Percentiles rank a stretch among this genome's conserved stretches.
Evolutionary conservation across 805 yeast genomes (phyloP).

Genomic region (Wickerhamiella azymoides): DNA sequence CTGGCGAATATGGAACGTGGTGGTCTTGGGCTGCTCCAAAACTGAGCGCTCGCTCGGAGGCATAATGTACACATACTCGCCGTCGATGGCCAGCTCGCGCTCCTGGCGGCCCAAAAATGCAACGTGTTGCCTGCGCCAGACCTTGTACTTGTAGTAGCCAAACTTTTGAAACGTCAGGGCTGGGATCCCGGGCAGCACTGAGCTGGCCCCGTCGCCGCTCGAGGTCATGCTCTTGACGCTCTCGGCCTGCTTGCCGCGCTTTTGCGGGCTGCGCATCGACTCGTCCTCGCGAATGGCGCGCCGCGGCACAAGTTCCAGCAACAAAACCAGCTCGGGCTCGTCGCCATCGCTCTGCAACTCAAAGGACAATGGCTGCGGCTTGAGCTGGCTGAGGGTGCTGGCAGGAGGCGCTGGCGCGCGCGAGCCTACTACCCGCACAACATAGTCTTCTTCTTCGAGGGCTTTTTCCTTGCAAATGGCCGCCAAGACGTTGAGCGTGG

Average conservation of each 20-base stretch:
- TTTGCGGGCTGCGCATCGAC: conserved; percentile 1
- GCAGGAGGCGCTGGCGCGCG: background rate
- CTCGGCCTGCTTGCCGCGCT: background rate
- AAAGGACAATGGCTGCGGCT: conserved; percentile 2
- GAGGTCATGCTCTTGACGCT: background rate
- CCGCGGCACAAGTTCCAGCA: conserved; percentile 8
- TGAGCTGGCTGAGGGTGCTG: background rate
- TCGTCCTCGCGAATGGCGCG: conserved; percentile 5
- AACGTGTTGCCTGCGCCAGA: conserved; percentile 80
- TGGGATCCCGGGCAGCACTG: background rate
- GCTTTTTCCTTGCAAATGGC: conserved; percentile 22
- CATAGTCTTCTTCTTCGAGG: conserved; percentile 23
- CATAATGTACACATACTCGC: conserved; percentile 80
- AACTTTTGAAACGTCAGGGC: conserved; percentile 15
- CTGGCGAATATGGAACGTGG: conserved; percentile 74
- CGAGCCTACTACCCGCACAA: conserved; percentile 19
- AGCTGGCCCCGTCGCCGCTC: background rate
- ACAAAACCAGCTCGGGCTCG: conserved; percentile 1
- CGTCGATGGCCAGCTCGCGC: conserved; percentile 76
- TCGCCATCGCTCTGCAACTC: background rate
- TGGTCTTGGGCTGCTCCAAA: conserved; percentile 65
- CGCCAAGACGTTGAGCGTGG: conserved; percentile 19
- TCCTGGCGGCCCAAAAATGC: conserved; percentile 70
- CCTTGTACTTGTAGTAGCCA: conserved; percentile 71
- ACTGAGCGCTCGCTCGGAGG: conserved; percentile 70